Evolutionary conservation across 345 rosid genomes (phyloP), one percentile per base, ranked within the genome.

Genomic region (Eucalyptus marginata): DNA sequence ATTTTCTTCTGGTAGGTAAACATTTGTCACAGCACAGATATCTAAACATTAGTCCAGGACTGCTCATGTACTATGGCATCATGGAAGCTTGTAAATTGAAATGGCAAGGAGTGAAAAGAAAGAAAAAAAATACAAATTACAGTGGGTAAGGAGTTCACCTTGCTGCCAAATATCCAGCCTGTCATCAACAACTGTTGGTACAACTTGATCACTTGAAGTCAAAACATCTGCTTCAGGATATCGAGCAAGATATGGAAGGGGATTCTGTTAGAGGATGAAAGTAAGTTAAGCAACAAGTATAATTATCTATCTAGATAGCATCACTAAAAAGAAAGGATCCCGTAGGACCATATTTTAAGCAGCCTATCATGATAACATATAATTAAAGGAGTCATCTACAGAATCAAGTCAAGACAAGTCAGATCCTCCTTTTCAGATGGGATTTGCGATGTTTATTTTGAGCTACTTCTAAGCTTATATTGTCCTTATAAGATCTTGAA

Each of bases 141-240:
- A n/a, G n/a, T 50, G 86, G 25, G 43, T 71, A 68, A 29, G 86
- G 87, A 86, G 66, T 86, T 93, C 90, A 98, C 99, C 99, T 95
- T 95, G 95, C 91, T 96, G 98, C 99, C 99, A 98, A 87, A 95
- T 89, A 89, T 96, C 99, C 96, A 98, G 93, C 71, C 99, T 95
- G 92, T 98, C 99, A 91, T 98, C 99, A 44, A 93, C 93, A 46
- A 97, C 99, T 18, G 99, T 98, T n/a, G 99, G 98, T 87, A 92
- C 94, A 91, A 98, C 99, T 93, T 95, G 97, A 91, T 98, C 99
- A 76, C 94, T 98, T 89, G 99, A 98, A 88, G 99, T 98, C 93
- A 98, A 90, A 88, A 98, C 93, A 92, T 98, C 99, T 91, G 99
- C 99, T 88, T 95, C 97, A 86, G 98, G 98, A 92, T 95, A 96